Base-by-base conservation (phyloP, 1,139 yeast species). In the Yamadazyma friedrichii region DNA sequence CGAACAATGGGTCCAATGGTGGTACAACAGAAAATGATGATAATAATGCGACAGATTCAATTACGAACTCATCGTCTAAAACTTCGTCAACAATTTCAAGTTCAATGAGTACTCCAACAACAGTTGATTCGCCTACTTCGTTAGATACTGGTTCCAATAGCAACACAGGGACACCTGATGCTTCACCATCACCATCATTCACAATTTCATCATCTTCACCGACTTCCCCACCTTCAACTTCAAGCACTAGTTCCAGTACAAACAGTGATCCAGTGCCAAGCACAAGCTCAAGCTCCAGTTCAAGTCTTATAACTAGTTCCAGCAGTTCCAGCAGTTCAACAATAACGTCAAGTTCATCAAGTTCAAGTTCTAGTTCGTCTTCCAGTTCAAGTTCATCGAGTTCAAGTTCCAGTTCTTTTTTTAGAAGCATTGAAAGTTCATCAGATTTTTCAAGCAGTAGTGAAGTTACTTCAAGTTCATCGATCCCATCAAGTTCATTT, bases 231-330 rank as follows among this genome's bases (percentile, higher is more conserved):
- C 36, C 40, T 33, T 30, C 35, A 9, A 28, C 32, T 12, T 29
- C 45, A 36, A 42, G 22, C 25, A 28, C 38, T 17, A 40, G 35
- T 16, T 15, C 33, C 12, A 38, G 24, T 20, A 20, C 33, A 41
- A 28, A 36, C 3, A 33, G 8, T 24, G 44, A 38, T 33, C 30
- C 39, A 4, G 11, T 27, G 6, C 29, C 40, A 6, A 25, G 24
- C 47, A 22, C 35, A 13, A 38, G 33, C 13, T 33, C 36, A 22
- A 41, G 34, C 11, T 26, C 41, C n/a, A 42, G 42, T 36, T 30
- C 41, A 2, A 35, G 37, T 26, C 16, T 34, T 17, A 36, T 33
- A 25, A 31, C 29, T 20, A 6, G 22, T 15, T 9, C 37, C 24
- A 26, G 26, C 16, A 16, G 35, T 2, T 20, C 31, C 13, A 33